A percentile compares a stretch with the other conserved stretches of the same genome.
Conservation (phyloP, 257 asterid species). For the Solanum acaule region DNA sequence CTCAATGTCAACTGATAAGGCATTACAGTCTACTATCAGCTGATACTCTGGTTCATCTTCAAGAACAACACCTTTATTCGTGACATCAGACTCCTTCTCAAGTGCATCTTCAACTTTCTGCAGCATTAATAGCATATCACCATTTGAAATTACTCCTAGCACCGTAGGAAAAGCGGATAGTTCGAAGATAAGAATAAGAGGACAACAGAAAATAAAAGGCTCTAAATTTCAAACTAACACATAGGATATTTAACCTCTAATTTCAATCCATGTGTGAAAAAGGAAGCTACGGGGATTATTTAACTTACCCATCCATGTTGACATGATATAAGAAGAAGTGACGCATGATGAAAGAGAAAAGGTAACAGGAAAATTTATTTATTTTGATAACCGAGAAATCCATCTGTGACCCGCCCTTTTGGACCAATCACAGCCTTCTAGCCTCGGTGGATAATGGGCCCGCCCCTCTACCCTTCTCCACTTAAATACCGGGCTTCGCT, state of each 20-base stretch:
- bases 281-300: neutral
- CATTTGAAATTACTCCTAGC: neutral
- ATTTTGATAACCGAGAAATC: too few species aligned
- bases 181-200: neutral
- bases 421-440: too few species aligned
- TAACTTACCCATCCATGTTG: neutral
- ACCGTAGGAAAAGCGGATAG: neutral
- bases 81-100: conserved; percentile 44
- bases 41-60: conserved; percentile 99
- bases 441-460: too few species aligned
- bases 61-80: conserved; percentile 46
- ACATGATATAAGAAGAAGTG: neutral
- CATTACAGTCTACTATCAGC: conserved; percentile 85
- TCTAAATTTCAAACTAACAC: neutral
- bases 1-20: conserved; percentile 87
- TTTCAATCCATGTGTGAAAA: neutral
- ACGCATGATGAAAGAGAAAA: neutral
- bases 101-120: conserved; percentile 93
- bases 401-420: too few species aligned
- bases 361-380: neutral
- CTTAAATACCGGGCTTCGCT: too few species aligned
- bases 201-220: neutral
- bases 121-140: conserved; percentile 13
- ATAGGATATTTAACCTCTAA: neutral
- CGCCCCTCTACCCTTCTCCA: too few species aligned